Base-by-base conservation (phyloP, 2,329 filamentous ascomycete species). In the Arthrobotrys sphaeroides region DNA sequence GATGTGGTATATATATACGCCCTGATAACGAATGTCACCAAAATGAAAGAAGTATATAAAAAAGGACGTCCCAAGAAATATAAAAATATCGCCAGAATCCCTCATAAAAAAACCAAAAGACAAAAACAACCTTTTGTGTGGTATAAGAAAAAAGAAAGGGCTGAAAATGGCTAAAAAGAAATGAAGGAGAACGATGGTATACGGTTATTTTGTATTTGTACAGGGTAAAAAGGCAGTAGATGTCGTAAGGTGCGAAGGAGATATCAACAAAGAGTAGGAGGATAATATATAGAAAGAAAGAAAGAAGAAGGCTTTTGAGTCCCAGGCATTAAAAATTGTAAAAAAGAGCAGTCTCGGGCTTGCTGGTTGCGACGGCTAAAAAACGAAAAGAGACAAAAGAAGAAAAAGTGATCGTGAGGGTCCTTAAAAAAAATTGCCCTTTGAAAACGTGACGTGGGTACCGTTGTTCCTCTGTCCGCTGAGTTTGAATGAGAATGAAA, bases 201-300 rank as follows among this genome's bases (percentile, higher is more conserved):
- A 70, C 33, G 59, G 31, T 59, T 36, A 45, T 67, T 74, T 74
- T 60, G 53, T 75, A 75, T 65, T 75, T 75, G 72, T 75, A 75
- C 72, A 75, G 57, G 47, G 72, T 68, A 57, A 64, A 64, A 33
- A 13, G 12, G 38, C 26, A 51, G 40, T 28, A 49, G 13, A 38
- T 57, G 53, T 12, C 18, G 31, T n/a, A 60, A 6, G 16, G 61
- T 31, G 36, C 20, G 18, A 33, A 49, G 33, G 10, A 60, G 38
- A 31, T 53, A 36, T 22, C 40, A 55, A 73, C 49, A 51, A 10
- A 51, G 42, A 55, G 53, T 60, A 26, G 36, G 28, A 7, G 24
- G 53, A 60, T 40, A 51, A 60, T 69, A 61, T 69, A 60, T 67
- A 36, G 59, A 60, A 33, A 53, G 38, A 61, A 61, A 45, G 49